Evolutionary conservation across 352 stramenopile genomes (phyloP).

Genomic region (Phytophthora litchii): DNA sequence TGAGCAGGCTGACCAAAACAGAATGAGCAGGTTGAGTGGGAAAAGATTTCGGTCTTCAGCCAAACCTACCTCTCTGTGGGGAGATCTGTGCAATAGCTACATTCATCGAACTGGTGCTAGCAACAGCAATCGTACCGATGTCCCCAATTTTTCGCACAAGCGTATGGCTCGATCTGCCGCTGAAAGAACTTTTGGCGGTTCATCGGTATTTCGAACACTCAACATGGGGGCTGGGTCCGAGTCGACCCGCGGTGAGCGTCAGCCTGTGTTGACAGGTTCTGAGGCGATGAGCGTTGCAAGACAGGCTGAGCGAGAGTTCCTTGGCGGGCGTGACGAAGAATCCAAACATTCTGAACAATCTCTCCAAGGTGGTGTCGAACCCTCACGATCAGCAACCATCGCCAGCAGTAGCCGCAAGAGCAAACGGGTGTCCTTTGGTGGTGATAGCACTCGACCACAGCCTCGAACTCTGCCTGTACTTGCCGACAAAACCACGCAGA

Average conservation of each 20-base stretch:
- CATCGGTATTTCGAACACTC: conserved; percentile 31
- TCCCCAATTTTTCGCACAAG: conserved; percentile 24
- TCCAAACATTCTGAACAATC: conserved; percentile 14
- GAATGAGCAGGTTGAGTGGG: conserved; percentile 36
- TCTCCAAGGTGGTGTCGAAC: background rate
- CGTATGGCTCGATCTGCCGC: conserved; percentile 17
- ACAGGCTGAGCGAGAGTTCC: conserved; percentile 40
- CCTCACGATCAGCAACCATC: conserved; percentile 1
- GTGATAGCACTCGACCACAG: conserved; percentile 11
- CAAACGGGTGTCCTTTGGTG: conserved; percentile 37
- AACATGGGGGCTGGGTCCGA: conserved; percentile 29
- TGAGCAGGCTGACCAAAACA: conserved; percentile 33
- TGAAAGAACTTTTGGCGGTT: conserved; percentile 27
- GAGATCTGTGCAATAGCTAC: conserved; percentile 28
- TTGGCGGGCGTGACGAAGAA: conserved; percentile 23
- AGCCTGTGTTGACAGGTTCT: conserved; percentile 34
- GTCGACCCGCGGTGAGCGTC: conserved; percentile 24
- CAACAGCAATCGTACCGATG: background rate
- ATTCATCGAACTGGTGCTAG: conserved; percentile 23
- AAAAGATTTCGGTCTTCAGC: conserved; percentile 35
- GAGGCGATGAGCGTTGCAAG: conserved; percentile 48
- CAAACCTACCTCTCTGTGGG: conserved; percentile 28
- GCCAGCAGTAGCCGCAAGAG: conserved; percentile 15
- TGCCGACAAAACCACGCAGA: conserved; percentile 46
- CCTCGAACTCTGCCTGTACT: conserved; percentile 34